Conservation (phyloP, 2,329 filamentous ascomycete genomes). For the Penicillium sp. region DNA sequence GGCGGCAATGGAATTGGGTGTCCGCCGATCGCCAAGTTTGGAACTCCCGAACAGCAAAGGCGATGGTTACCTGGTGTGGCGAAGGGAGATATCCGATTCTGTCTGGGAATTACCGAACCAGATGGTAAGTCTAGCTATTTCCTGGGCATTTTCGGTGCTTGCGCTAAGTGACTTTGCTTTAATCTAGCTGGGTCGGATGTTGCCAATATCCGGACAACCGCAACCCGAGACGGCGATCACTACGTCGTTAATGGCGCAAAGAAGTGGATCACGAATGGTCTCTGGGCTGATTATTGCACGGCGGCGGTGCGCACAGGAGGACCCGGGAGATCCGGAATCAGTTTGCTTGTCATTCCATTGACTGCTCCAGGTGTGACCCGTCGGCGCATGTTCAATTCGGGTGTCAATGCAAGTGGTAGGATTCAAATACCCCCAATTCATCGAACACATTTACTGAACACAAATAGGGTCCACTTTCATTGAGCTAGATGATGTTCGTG, state of each 20-base stretch:
- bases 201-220: constrained; percentile 65
- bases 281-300: constrained; percentile 65
- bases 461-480: constrained; percentile 60
- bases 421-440: not conserved
- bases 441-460: not conserved
- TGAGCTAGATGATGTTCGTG: constrained; percentile 72
- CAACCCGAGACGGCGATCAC: constrained; percentile 53
- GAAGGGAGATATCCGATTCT: constrained; percentile 63
- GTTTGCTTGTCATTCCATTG: constrained; percentile 68
- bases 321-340: constrained; percentile 62
- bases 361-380: constrained; percentile 63
- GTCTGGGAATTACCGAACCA: constrained; percentile 68
- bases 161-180: constrained; percentile 39
- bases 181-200: constrained; percentile 64
- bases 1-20: constrained; percentile 66
- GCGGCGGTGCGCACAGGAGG: constrained; percentile 65
- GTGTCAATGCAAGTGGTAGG: constrained; percentile 66
- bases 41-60: constrained; percentile 62
- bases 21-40: constrained; percentile 67
- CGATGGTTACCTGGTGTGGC: constrained; percentile 65
- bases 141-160: constrained; percentile 64
- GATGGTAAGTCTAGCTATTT: constrained; percentile 46
- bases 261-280: constrained; percentile 69
- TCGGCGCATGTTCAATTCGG: constrained; percentile 62
- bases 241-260: constrained; percentile 71